phyloP scores from a whole-genome alignment of 306 rosid genomes.

The Prunus armeniaca region DNA sequence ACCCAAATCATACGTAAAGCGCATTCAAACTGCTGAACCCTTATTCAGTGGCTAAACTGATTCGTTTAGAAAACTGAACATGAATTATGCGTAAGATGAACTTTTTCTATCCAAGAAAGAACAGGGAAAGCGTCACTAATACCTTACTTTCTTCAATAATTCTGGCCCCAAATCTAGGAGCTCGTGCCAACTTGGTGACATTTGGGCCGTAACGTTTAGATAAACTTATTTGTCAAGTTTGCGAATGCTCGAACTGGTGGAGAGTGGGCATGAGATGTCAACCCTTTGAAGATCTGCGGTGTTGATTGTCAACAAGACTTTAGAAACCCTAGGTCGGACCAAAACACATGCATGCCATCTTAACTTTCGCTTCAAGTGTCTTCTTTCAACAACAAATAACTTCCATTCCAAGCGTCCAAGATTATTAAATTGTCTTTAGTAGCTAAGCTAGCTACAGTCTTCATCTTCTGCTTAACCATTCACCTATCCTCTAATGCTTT shows the following conservation, averaged over 20 bases:
- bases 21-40: not conserved
- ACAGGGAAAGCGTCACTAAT: not conserved
- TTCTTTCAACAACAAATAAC: not conserved
- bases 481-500: not conserved
- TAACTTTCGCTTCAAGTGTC: slow-evolving; percentile 20
- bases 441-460: not conserved
- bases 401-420: not conserved
- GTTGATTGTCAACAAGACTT: not conserved
- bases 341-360: slow-evolving; percentile 29
- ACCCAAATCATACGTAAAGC: not conserved
- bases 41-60: not conserved
- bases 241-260: not conserved
- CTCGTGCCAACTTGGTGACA: not conserved
- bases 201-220: not conserved
- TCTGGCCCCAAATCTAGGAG: not conserved
- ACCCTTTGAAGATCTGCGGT: not conserved
- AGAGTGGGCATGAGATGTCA: not conserved
- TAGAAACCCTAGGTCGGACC: not conserved
- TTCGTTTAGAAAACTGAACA: not conserved
- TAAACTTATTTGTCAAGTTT: not conserved
- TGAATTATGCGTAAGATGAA: not conserved
- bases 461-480: not conserved
- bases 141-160: not conserved
- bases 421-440: not conserved
- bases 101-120: not conserved